Percentiles rank a stretch among this genome's conserved stretches.
phyloP scores from a whole-genome alignment of 2,329 filamentous ascomycete species.

The Arthrobotrys iridis region DNA sequence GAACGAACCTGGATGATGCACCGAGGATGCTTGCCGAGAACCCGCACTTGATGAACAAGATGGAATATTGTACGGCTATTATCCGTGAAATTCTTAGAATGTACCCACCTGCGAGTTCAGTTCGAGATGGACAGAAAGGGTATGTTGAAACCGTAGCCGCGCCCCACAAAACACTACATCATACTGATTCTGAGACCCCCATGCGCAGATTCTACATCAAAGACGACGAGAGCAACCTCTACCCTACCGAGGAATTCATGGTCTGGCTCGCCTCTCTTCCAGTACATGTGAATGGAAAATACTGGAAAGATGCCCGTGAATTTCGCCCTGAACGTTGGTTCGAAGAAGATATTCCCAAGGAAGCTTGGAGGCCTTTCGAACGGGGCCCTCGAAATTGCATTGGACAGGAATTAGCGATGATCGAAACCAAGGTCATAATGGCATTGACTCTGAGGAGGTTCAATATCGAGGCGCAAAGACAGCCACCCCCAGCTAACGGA shows the following conservation, averaged over 20 bases:
- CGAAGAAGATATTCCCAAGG: constrained; percentile 61
- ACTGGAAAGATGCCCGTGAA: constrained; percentile 63
- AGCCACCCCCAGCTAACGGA: constrained; percentile 53
- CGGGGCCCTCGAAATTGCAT: constrained; percentile 68
- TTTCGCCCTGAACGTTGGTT: constrained; percentile 66
- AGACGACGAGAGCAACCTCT: constrained; percentile 62
- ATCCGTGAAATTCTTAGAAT: constrained; percentile 68
- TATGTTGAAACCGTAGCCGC: not conserved
- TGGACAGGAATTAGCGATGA: constrained; percentile 68
- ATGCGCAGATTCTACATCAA: constrained; percentile 61
- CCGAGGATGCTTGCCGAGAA: constrained; percentile 62
- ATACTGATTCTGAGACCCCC: not conserved
- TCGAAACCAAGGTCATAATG: constrained; percentile 66
- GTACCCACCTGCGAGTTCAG: constrained; percentile 65
- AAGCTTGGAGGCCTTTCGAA: constrained; percentile 68
- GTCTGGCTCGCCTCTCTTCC: constrained; percentile 62
- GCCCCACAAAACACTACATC: not conserved
- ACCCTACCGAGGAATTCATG: constrained; percentile 64
- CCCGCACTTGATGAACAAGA: constrained; percentile 65
- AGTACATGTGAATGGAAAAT: constrained; percentile 61
- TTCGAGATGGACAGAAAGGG: constrained; percentile 60
- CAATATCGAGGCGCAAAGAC: constrained; percentile 64
- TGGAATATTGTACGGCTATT: constrained; percentile 67
- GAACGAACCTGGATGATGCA: constrained; percentile 61
- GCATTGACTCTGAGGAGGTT: constrained; percentile 66